Evolutionary conservation across 2,329 filamentous ascomycete genomes (phyloP).

Genomic region (Zalaria sp.): DNA sequence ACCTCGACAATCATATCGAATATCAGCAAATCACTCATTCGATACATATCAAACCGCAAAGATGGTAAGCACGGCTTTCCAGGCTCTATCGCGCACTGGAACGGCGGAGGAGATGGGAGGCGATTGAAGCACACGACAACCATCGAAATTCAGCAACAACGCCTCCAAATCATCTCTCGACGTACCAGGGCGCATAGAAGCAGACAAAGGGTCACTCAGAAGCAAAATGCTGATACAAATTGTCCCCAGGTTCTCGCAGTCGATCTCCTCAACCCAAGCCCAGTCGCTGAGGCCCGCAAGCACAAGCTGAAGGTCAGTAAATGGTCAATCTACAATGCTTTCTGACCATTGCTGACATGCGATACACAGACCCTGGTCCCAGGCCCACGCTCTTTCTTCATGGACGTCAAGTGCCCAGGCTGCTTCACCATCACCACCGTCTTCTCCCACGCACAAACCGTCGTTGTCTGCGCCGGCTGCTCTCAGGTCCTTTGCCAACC

Average conservation of each 20-base stretch:
- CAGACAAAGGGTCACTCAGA: background rate
- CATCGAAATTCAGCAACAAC: constrained; percentile 1
- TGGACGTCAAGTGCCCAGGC: constrained; percentile 99
- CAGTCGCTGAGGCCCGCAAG: constrained; percentile 97
- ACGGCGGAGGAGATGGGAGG: background rate
- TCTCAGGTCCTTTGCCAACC: constrained; percentile 99
- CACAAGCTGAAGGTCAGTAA: constrained; percentile 97
- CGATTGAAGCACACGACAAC: background rate
- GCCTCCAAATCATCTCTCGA: background rate
- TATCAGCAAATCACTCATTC: background rate
- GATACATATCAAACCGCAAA: background rate
- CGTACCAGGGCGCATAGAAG: background rate
- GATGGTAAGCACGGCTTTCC: background rate
- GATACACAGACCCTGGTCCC: constrained; percentile 54
- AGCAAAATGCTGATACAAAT: constrained; percentile 10
- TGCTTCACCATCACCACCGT: constrained; percentile 99
- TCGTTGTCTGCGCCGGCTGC: constrained; percentile 99
- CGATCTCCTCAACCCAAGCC: constrained; percentile 98
- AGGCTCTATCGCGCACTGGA: background rate
- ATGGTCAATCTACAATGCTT: constrained; percentile 1
- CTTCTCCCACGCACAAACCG: constrained; percentile 99
- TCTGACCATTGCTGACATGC: background rate
- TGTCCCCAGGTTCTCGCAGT: constrained; percentile 86
- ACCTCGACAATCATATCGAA: background rate
- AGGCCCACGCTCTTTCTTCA: constrained; percentile 98